A percentile compares a stretch with the other conserved stretches of the same genome.
phyloP scores from a whole-genome alignment of 2,329 filamentous ascomycete species.

The Clathrospora elynae region DNA sequence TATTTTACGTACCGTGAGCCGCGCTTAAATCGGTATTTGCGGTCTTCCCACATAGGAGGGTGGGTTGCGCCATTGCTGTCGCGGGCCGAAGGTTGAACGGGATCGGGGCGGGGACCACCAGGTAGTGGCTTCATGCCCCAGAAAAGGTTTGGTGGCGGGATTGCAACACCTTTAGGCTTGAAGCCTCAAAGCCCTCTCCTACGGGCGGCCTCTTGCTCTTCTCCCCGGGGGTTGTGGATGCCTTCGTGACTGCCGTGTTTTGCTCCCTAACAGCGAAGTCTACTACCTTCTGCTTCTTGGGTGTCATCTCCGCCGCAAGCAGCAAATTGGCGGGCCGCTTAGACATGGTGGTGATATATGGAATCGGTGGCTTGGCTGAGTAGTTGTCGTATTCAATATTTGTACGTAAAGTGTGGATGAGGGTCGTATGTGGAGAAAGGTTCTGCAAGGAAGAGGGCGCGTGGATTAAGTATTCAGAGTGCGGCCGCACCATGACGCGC shows the following conservation, averaged over 20 bases:
- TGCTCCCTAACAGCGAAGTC: neutral
- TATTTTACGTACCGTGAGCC: slow-evolving; percentile 21
- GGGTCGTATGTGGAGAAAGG: neutral
- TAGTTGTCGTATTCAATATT: no score
- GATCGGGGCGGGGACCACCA: slow-evolving; percentile 18
- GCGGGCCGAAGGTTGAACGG: slow-evolving; percentile 25
- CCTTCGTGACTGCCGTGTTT: neutral
- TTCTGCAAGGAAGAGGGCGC: neutral
- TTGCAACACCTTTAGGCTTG: neutral
- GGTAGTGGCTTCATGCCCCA: slow-evolving; percentile 30
- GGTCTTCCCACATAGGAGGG: slow-evolving; percentile 38
- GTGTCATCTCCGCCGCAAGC: neutral
- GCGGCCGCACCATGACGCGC: neutral
- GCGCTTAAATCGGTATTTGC: slow-evolving; percentile 26
- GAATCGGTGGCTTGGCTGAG: neutral
- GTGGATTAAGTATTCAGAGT: slow-evolving; percentile 7
- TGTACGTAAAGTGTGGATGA: neutral
- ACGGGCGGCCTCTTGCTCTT: slow-evolving; percentile 15
- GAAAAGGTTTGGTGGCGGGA: slow-evolving; percentile 11
- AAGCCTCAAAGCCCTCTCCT: slow-evolving; percentile 11
- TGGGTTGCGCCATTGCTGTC: slow-evolving; percentile 25
- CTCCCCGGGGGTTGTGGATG: neutral
- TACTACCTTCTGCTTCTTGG: slow-evolving; percentile 14
- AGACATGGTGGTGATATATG: slow-evolving; percentile 5
- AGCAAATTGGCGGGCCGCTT: slow-evolving; percentile 11